These are phyloP conservation scores for Sicyos baderoa DNA, from an alignment of 306 rosid species.

Conservation along the genomic window DNA sequence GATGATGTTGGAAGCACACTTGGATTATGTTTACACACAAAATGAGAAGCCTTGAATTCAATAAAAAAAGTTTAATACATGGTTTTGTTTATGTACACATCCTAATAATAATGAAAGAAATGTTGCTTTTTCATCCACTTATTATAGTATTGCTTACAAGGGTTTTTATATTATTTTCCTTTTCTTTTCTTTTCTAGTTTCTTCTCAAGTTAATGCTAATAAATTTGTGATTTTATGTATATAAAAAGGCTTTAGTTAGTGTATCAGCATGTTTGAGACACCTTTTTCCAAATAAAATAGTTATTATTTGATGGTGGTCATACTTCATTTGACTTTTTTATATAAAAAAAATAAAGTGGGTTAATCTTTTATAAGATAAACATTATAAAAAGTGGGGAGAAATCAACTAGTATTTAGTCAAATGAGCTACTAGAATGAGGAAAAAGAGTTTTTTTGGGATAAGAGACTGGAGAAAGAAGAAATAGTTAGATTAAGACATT, in stretches of 20 bases:
- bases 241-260: not conserved
- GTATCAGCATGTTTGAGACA: not conserved
- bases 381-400: not conserved
- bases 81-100: conserved; percentile 10
- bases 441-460: not conserved
- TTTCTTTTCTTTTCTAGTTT: not conserved
- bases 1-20: conserved; percentile 60
- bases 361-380: not conserved
- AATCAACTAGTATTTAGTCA: not conserved
- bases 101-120: not conserved
- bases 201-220: not conserved
- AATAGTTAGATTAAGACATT: conserved; percentile 5
- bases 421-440: not conserved
- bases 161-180: not conserved
- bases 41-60: conserved; percentile 37
- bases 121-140: not conserved
- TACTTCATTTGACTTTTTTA: not conserved
- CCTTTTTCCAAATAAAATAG: not conserved
- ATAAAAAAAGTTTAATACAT: not conserved
- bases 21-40: conserved; percentile 85
- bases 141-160: not conserved
- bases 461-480: not conserved
- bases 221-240: not conserved
- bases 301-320: not conserved
- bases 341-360: not conserved